These are phyloP conservation scores for Ophiosphaerella herpotricha DNA, from an alignment of 2,329 filamentous ascomycete species.

Conservation along the genomic window DNA sequence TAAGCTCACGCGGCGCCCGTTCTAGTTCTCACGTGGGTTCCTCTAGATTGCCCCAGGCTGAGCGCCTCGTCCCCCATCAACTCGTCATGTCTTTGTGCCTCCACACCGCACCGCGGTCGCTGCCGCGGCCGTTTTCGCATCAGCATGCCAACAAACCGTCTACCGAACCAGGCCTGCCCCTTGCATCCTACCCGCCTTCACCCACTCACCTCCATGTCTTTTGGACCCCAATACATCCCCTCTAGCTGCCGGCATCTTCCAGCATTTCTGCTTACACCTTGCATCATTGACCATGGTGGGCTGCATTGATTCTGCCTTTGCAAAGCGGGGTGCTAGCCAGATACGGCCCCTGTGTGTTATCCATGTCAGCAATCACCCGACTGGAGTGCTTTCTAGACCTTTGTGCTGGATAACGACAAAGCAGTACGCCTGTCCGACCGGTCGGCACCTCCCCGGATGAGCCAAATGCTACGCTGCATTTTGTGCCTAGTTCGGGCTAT, in stretches of 20 bases:
- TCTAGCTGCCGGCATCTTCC: constrained; percentile 18
- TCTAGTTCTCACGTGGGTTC: constrained; percentile 14
- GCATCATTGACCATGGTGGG: background rate
- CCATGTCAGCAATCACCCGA: constrained; percentile 32
- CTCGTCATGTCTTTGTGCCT: constrained; percentile 9
- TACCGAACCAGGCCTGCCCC: background rate
- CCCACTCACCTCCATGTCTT: background rate
- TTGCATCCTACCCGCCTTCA: no score
- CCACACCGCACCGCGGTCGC: constrained; percentile 1
- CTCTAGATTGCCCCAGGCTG: constrained; percentile 1
- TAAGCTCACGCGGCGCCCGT: background rate
- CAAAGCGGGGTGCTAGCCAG: constrained; percentile 27
- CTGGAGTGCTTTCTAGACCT: constrained; percentile 26
- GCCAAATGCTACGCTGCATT: constrained; percentile 31
- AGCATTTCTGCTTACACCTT: constrained; percentile 15
- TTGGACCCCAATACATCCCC: constrained; percentile 24
- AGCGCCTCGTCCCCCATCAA: constrained; percentile 1
- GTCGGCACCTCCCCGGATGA: constrained; percentile 19
- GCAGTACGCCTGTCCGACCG: constrained; percentile 14
- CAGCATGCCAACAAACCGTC: background rate
- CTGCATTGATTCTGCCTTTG: constrained; percentile 22
- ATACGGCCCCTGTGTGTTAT: constrained; percentile 20
- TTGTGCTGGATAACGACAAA: constrained; percentile 16
- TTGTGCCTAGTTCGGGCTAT: constrained; percentile 16
- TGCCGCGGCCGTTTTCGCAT: background rate